Conservation (phyloP, 2,329 filamentous ascomycete species). For the Xylariaceae sp. region DNA sequence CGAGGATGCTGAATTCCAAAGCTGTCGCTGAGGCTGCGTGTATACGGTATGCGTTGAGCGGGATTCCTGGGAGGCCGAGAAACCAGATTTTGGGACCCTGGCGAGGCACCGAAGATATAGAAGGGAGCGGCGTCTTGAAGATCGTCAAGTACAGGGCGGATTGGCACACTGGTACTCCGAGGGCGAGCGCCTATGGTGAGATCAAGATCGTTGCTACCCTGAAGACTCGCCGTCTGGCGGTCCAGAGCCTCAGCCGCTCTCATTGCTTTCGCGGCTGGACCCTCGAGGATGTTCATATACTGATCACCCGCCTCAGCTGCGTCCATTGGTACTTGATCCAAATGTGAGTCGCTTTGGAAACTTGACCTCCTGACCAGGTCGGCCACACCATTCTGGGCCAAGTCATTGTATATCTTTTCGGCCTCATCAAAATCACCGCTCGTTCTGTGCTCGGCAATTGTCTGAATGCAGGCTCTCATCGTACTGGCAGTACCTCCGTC, state of each 20-base stretch:
- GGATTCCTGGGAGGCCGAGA: not conserved
- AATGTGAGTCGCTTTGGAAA: constrained; percentile 2
- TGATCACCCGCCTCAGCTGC: too few species aligned
- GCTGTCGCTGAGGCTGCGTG: too few species aligned
- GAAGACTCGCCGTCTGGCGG: constrained; percentile 49
- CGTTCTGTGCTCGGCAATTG: constrained; percentile 50
- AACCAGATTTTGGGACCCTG: not conserved
- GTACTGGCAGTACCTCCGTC: constrained; percentile 55
- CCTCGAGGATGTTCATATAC: constrained; percentile 25
- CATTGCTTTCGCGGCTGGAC: constrained; percentile 53
- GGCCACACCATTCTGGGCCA: constrained; percentile 46
- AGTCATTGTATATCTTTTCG: constrained; percentile 44
- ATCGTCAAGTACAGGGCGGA: constrained; percentile 40
- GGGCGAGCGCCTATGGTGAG: constrained; percentile 35
- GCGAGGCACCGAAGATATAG: constrained; percentile 39
- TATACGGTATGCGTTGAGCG: too few species aligned
- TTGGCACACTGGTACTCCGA: constrained; percentile 46
- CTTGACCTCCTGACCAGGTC: constrained; percentile 25
- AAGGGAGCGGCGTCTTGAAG: constrained; percentile 42
- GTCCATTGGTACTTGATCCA: not conserved
- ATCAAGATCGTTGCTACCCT: constrained; percentile 45
- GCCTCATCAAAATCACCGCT: constrained; percentile 46
- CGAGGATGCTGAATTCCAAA: not conserved
- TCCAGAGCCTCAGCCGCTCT: constrained; percentile 55
- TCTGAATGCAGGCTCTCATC: constrained; percentile 48